Evolutionary conservation across 192 early-diverging fungal genomes (phyloP), one percentile per base, ranked within the genome.

Genomic region (Mortierella alpina): DNA sequence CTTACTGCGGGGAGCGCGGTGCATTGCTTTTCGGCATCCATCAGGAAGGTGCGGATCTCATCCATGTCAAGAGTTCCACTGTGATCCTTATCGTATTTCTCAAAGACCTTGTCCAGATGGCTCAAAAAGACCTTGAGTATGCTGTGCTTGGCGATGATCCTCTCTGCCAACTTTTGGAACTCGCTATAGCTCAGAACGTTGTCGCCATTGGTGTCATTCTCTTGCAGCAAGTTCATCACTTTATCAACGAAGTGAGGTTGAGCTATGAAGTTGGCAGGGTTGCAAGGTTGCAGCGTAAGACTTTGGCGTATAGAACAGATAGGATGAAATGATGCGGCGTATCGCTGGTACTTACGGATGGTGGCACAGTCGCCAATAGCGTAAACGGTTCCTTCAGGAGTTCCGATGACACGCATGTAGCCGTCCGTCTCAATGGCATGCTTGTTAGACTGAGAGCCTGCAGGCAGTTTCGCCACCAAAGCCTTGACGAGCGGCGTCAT

Each of bases 301-400:
- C 10, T n/a, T 39, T 14, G 0, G 14, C 40, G n/a, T 7, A 14
- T 63, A 22, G 47, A 15, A 11, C 49, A 51, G 31, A 31, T 31
- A 31, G 31, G 22, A 22, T 23, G 14, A 17, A 15, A 9, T 40
- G 2, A 10, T 42, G 58, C 15, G 12, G 11, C 0, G 6, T 23
- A 5, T 18, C 22, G 40, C 10, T 6, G 15, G 14, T 13, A 48
- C 75, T 63, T 72, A 79, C 76, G 76, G 39, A 94, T 89, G 10
- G 90, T 93, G 9, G 92, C 85, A 73, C 92, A 93, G 73, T 94
- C 93, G 13, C 93, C 93, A 49, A 94, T 77, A 6, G 93, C 91
- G 75, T 90, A 94, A 11, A 92, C 86, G 5, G 85, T 82, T 49
- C 75, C 78, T 66, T 85, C 84, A 0, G 81, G 75, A 7, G 79